A percentile compares a stretch with the other conserved stretches of the same genome.
These are phyloP conservation scores for Fistulifera pelliculosa DNA, from an alignment of 108 stramenopile genomes.

Conservation along the genomic window DNA sequence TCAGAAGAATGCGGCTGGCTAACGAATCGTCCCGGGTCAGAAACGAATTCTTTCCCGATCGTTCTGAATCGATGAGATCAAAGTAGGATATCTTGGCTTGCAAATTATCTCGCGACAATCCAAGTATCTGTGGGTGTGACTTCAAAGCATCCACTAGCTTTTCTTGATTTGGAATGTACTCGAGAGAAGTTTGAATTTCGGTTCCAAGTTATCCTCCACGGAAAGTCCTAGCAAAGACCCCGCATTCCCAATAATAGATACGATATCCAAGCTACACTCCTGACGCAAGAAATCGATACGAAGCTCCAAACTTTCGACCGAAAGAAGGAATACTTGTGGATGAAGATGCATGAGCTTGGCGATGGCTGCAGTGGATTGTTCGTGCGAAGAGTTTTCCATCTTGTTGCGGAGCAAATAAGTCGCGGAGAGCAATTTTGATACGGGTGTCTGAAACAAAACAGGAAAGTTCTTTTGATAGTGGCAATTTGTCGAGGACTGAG, in stretches of 20 bases:
- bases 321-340: slow-evolving; percentile 46
- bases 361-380: slow-evolving; percentile 16
- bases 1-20: slow-evolving; percentile 31
- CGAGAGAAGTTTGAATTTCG: slow-evolving; percentile 30
- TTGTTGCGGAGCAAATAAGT: slow-evolving; percentile 26
- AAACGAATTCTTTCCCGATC: background rate
- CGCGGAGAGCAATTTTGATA: slow-evolving; percentile 30
- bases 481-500: slow-evolving; percentile 21
- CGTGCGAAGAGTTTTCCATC: slow-evolving; percentile 9
- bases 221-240: slow-evolving; percentile 36
- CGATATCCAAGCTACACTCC: slow-evolving; percentile 17
- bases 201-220: slow-evolving; percentile 35
- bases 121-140: slow-evolving; percentile 60
- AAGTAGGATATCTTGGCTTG: slow-evolving; percentile 52
- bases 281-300: slow-evolving; percentile 35
- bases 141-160: background rate
- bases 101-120: slow-evolving; percentile 49
- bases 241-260: slow-evolving; percentile 9
- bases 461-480: slow-evolving; percentile 44
- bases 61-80: slow-evolving; percentile 31
- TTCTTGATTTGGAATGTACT: slow-evolving; percentile 1
- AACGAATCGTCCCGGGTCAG: slow-evolving; percentile 13
- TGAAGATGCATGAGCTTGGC: slow-evolving; percentile 32
- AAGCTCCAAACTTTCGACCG: slow-evolving; percentile 53
- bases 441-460: slow-evolving; percentile 45